Base-by-base conservation (phyloP, 129 eudicot genomes). In the Flaveria brownii region DNA sequence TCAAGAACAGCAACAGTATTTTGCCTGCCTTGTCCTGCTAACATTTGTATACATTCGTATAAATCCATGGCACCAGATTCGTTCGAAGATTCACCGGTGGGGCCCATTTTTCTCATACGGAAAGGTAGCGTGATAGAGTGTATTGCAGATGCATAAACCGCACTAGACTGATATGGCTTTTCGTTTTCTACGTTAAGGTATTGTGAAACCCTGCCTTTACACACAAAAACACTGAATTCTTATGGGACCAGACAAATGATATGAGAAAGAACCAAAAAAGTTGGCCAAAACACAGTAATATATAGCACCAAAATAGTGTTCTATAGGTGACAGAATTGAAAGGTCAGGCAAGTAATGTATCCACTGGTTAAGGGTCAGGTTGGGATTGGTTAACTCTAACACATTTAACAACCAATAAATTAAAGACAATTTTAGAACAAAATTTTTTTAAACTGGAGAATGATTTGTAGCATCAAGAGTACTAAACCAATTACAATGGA, bases 91-190 rank as follows among this genome's bases (percentile, higher is more conserved):
- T 81, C 82, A 26, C 82, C 69, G 67, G 82, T 68, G 18, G 99
- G 92, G 30, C 91, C 89, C 36, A 76, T 76, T 62, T 67, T 87
- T 52, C 82, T 82, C 97, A 91, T 95, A 76, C 97, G 89, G 73
- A 87, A 87, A 57, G 99, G 97, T 54, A 95, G 83, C 66, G 89
- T 87, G 57, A 89, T 71, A 10, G 99, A 89, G 83, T 95, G 97
- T 20, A 95, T 73, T 0, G 92, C 97, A 82, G 97, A 90, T 63
- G 99, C 99, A 79, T 91, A 95, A 54, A 91, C 84, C 61, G 96
- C 96, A 87, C 97, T 91, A 25, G 92, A 76, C 71, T 95, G 96
- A 81, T 87, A 95, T 23, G 79, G 81, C 83, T 91, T 91, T 46
- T 83, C 84, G 17, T 95, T 87, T 41, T 95, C 77, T 71, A 95